phyloP scores from a whole-genome alignment of 1,284 basidiomycete genomes.

The Anthracocystis setariae region DNA sequence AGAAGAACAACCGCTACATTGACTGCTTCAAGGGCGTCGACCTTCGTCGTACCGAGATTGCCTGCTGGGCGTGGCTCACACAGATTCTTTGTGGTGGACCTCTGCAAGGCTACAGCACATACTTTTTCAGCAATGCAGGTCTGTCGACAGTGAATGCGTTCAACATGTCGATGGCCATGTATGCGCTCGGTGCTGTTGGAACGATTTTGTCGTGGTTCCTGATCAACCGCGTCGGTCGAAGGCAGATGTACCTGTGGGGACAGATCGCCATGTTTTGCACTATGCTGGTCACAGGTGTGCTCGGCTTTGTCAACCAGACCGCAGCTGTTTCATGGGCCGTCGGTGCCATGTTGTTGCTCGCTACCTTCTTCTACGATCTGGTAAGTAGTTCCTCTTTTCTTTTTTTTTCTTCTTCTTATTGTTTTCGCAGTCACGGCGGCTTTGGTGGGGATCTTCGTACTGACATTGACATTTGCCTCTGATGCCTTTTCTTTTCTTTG shows the following conservation, averaged over 20 bases:
- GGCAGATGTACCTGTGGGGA: constrained; percentile 70
- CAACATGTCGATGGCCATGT: constrained; percentile 69
- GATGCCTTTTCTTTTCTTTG: no score
- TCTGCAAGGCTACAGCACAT: constrained; percentile 64
- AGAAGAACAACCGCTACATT: constrained; percentile 66
- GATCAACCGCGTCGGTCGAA: constrained; percentile 69
- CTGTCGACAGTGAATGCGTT: constrained; percentile 67
- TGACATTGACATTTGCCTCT: no score
- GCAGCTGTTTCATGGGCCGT: constrained; percentile 66
- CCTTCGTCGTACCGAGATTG: constrained; percentile 69
- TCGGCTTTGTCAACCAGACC: constrained; percentile 44
- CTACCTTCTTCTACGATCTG: constrained; percentile 69
- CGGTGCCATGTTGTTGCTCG: constrained; percentile 69
- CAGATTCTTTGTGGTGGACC: constrained; percentile 66
- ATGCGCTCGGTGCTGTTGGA: constrained; percentile 67
- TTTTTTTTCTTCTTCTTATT: no score
- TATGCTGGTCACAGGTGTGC: constrained; percentile 71
- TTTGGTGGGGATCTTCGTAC: no score
- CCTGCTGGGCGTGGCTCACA: constrained; percentile 64
- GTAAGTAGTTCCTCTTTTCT: constrained; percentile 5
- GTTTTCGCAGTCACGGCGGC: no score
- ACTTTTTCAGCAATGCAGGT: constrained; percentile 70
- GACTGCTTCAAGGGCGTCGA: constrained; percentile 71
- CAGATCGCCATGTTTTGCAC: constrained; percentile 67
- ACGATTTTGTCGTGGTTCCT: constrained; percentile 69